Base-by-base conservation (phyloP, 257 asterid species). In the Jasminum sambac region DNA sequence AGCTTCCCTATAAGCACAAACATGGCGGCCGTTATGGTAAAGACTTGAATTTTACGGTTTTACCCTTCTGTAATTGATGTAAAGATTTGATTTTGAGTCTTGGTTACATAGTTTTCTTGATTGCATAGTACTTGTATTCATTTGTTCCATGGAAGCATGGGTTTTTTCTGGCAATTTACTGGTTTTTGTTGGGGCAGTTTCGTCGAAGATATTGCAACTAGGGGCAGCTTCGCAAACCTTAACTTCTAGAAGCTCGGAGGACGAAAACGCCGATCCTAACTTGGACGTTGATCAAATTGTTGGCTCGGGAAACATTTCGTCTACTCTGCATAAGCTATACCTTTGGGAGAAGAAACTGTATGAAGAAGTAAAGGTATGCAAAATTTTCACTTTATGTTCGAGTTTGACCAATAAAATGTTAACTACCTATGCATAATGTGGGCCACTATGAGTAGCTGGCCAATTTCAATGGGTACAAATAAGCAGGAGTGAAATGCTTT, bases 291-390 rank as follows among this genome's bases (percentile, higher is more conserved):
- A 88, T 69, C 85, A 80, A 62, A 95, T 84, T 52, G 40, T 88
- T 83, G 87, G 77, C 69, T 74, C 82, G 73, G 86, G 66, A 73
- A 90, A 72, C 68, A 90, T 95, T 71, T 91, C 99, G 38, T 95
- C 99, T 46, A 91, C 91, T 11, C 84, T 95, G 74, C 97, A 88
- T 41, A 91, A 95, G 84, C 81, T 95, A 61, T 79, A 82, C 80
- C 88, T 95, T 50, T 95, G 99, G 99, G 99, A 95, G 92, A 95
- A 91, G 82, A 95, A 95, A 72, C 80, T 95, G 77, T 88, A 81
- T 71, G 97, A 95, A 70, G 99, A 95, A 81, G 99, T 95, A 37
- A 95, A 91, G 99, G 99, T 95, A 81, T 69, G 44, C 11, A 30
- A 30, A 30, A 30, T 1, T 30, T 30, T 30, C 36, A 30, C 1